Conservation (phyloP, 2,329 filamentous ascomycete species). For the Tolypocladium amazonense region DNA sequence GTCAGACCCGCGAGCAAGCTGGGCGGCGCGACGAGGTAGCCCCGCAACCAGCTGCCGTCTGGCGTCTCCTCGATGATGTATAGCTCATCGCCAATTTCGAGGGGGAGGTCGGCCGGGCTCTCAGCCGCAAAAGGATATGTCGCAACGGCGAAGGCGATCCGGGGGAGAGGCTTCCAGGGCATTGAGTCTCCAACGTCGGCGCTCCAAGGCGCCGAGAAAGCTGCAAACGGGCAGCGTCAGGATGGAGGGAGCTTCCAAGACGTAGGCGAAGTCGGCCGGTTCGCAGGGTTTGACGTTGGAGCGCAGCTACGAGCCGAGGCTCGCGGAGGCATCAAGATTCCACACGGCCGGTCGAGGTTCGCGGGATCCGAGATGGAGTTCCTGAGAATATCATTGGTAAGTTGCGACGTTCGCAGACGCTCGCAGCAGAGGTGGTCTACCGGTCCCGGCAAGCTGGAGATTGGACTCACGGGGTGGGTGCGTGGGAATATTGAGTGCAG, state of each 20-base stretch:
- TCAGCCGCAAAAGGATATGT: conserved; percentile 86
- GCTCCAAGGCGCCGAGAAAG: background rate
- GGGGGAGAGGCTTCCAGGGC: conserved; percentile 95
- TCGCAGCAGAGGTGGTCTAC: background rate
- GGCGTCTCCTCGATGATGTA: conserved; percentile 98
- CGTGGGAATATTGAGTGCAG: background rate
- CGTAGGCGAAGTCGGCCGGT: conserved; percentile 3
- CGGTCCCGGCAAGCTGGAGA: background rate
- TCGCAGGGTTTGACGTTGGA: conserved; percentile 5
- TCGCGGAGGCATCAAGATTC: conserved; percentile 19
- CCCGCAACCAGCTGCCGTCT: conserved; percentile 85
- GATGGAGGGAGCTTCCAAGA: background rate
- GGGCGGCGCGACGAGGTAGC: conserved; percentile 89
- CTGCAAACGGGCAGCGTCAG: background rate
- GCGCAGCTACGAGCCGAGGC: conserved; percentile 3
- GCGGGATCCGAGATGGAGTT: background rate
- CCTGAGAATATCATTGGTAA: background rate
- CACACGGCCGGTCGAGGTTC: conserved; percentile 4
- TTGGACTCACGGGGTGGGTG: background rate
- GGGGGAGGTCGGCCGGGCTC: conserved; percentile 79
- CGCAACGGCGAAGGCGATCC: conserved; percentile 96
- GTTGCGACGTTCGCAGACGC: background rate
- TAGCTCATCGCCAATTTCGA: conserved; percentile 95
- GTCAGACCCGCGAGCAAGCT: conserved; percentile 87
- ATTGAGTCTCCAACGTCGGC: conserved; percentile 37